Percentiles rank a stretch among this genome's conserved stretches.
These are phyloP conservation scores for Cercospora citrullina DNA, from an alignment of 2,329 filamentous ascomycete genomes.

Conservation along the genomic window DNA sequence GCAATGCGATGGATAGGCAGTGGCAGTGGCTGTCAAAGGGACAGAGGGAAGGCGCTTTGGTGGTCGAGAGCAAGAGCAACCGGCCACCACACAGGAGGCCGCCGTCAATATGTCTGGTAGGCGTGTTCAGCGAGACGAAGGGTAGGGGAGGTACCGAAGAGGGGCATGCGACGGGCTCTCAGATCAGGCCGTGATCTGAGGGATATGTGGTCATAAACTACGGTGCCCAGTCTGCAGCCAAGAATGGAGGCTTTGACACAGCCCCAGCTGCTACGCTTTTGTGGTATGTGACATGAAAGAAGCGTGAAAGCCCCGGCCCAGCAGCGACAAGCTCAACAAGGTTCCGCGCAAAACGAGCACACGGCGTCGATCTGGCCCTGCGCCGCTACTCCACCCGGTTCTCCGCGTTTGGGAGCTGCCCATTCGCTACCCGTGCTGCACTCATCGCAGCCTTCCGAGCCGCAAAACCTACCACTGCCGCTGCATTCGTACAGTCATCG, in stretches of 20 bases:
- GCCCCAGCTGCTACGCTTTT: not conserved
- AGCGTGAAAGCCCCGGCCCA: not conserved
- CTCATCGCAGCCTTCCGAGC: constrained; percentile 2
- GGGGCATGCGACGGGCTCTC: not conserved
- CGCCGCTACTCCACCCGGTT: not conserved
- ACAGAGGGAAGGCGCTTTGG: not conserved
- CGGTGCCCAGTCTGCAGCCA: not conserved
- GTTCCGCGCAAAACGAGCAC: not conserved
- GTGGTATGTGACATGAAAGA: not conserved
- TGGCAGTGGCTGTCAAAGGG: not conserved
- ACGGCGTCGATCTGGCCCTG: constrained; percentile 1
- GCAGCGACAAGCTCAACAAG: not conserved
- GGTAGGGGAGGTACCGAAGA: not conserved
- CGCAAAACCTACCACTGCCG: not conserved
- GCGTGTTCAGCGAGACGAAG: not conserved
- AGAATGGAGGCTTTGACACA: not conserved
- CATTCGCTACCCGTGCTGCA: constrained; percentile 1
- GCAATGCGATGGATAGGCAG: not conserved
- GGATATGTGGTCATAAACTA: not conserved
- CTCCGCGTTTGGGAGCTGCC: not conserved
- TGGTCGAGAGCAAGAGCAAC: not conserved
- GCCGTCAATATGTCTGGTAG: not conserved
- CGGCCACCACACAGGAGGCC: not conserved
- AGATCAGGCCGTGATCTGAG: not conserved
- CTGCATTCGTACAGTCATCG: not conserved